Conservation (phyloP, 108 stramenopile genomes). For the Skeletonema potamos region DNA sequence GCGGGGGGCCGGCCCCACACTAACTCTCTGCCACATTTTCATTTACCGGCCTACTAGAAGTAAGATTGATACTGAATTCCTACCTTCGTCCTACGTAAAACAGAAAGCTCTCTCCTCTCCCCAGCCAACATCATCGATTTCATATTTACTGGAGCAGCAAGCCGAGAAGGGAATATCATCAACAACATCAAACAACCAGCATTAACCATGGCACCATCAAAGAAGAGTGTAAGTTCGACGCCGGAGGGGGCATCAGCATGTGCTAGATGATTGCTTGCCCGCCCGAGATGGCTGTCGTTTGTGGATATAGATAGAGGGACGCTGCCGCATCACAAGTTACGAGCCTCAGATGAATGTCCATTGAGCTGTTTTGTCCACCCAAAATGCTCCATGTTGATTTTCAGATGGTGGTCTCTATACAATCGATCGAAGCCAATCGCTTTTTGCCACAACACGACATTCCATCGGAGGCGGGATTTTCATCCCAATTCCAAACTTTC, state of each 20-base stretch:
- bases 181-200: constrained; percentile 4
- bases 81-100: background rate
- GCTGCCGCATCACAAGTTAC: background rate
- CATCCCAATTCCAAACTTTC: background rate
- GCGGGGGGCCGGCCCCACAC: too few relatives aligned
- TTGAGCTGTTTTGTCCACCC: background rate
- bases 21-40: too few relatives aligned
- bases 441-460: background rate
- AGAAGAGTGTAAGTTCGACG: constrained; percentile 89
- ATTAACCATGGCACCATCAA: constrained; percentile 69
- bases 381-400: background rate
- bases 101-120: background rate
- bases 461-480: background rate
- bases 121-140: background rate
- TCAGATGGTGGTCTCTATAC: background rate
- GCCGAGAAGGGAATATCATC: constrained; percentile 19
- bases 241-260: constrained; percentile 83
- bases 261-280: constrained; percentile 45
- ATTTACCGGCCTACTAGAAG: background rate
- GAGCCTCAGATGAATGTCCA: background rate
- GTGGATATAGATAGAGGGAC: background rate
- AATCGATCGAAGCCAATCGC: background rate
- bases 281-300: constrained; percentile 90
- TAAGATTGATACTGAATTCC: background rate
- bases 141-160: constrained; percentile 12